Conservation (phyloP, 192 early-diverging fungal species). For the Podila minutissima region DNA sequence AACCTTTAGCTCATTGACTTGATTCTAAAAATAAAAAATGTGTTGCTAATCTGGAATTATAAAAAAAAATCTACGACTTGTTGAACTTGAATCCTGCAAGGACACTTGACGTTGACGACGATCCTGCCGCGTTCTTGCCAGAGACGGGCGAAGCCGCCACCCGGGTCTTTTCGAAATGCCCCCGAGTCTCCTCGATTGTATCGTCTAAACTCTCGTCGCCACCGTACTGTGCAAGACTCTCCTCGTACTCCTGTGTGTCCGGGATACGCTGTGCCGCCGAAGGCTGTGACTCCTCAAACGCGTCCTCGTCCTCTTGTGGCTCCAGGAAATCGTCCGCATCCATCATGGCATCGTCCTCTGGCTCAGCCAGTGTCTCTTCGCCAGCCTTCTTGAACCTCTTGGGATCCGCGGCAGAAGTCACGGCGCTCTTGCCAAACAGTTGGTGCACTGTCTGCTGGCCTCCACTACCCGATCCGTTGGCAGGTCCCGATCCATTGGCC, state of each 20-base stretch:
- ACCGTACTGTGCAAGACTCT: not conserved
- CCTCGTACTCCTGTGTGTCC: constrained; percentile 14
- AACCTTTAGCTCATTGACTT: too few relatives aligned
- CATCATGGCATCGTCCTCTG: constrained; percentile 18
- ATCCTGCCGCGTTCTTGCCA: constrained; percentile 4
- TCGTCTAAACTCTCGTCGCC: constrained; percentile 16
- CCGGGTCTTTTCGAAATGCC: constrained; percentile 28
- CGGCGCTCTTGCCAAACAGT: constrained; percentile 16
- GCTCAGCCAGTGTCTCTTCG: not conserved
- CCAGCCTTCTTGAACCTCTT: constrained; percentile 42
- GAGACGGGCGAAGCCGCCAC: constrained; percentile 26
- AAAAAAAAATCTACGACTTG: not conserved
- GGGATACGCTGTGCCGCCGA: constrained; percentile 19
- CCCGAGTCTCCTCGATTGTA: constrained; percentile 38
- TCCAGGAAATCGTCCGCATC: constrained; percentile 47
- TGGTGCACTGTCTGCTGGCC: constrained; percentile 30
- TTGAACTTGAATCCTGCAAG: constrained; percentile 49
- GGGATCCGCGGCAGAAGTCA: not conserved
- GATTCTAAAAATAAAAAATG: too few relatives aligned
- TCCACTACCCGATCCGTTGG: not conserved
- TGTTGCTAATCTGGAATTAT: too few relatives aligned
- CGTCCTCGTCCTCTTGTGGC: not conserved
- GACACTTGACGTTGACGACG: constrained; percentile 5
- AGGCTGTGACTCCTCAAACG: constrained; percentile 8
- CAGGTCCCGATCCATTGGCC: constrained; percentile 17